Evolutionary conservation across 2,329 filamentous ascomycete genomes (phyloP), one percentile per base, ranked within the genome.

Genomic region (Ciborinia camelliae): DNA sequence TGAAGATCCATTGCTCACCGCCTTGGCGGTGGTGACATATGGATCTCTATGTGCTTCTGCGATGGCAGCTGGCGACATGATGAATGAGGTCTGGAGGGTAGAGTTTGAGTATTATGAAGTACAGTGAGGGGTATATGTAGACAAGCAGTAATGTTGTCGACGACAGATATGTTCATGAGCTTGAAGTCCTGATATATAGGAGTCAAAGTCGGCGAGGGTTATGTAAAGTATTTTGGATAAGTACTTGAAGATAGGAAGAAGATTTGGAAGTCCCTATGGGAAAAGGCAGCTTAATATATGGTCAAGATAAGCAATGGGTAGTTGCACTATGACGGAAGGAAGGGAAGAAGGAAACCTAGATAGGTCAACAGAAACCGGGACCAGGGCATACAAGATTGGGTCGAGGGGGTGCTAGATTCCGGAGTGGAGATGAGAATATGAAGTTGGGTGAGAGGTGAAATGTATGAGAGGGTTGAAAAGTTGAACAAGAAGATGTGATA

Each of bases 41-140:
- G 26, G 18, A 52, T 37, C 62, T 26, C 47, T 35, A 43, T 47
- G 54, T 15, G 23, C 37, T 61, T 64, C 62, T 26, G 37, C 54
- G 50, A 64, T 61, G 47, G 62, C 62, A 61, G 37, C 53, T 52
- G 62, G 62, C 47, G 62, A 61, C 62, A 64, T 64, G 23, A 14
- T 64, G 43, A 43, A 50, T 39, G 14, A 28, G 48, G 18, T 63
- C n/a, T 51, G 35, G 30, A 28, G 45, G 32, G 43, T 58, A 41
- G 12, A 26, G 18, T 28, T 10, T 48, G 10, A 41, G 32, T 26
- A 7, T 7, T 48, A 50, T 47, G 43, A 50, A 23, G 23, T 32
- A 20, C 41, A 53, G 47, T 41, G 32, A 37, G 30, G 23, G 30
- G 30, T 26, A 47, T 28, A 35, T 47, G 55, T 47, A 58, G 55